Evolutionary conservation across 495 filamentous ascomycete species (phyloP), one percentile per base, ranked within the genome.

Genomic region (Talaromyces adpressus): DNA sequence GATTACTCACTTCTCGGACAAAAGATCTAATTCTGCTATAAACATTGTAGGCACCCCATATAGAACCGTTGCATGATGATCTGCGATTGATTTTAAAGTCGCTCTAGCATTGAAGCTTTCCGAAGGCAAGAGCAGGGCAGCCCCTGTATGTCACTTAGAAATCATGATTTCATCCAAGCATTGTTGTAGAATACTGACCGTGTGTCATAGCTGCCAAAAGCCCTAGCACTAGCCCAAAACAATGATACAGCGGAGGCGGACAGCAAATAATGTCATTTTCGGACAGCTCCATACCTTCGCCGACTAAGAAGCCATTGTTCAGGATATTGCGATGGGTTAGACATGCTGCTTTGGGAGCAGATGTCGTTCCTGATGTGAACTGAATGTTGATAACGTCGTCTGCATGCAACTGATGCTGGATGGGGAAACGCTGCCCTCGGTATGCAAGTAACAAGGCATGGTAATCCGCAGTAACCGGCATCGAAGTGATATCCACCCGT

Each of bases 41-140:
- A 92, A 93, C 92, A 96, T 96, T 45, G 92, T 95, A 6, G 91
- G 85, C 0, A 96, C 92, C 34, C 92, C 92, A 70, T 94, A 89
- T 7, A 95, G 80, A 0, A 89, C 91, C 0, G 89, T 93, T 20
- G 82, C 87, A 11, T 74, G 70, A 68, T 91, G 84, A 57, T 83
- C 81, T 53, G 29, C 81, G 11, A 89, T 82, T 56, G 87, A 69
- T 54, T 84, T 68, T 3, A 96, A 76, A 0, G 86, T 79, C 1
- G 84, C 86, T 14, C 73, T 66, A 4, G 90, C 85, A 71, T 92
- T 83, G 73, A 93, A 94, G 30, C 87, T 84, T 69, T 91, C 89
- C 2, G 82, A 77, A 0, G 90, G 88, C 68, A 92, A 91, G 53
- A 92, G 81, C 69, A 93, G 89, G 25, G 81, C 72, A 14, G 41